Evolutionary conservation across 495 filamentous ascomycete genomes (phyloP).

Genomic region (Aspergillus saccharolyticus): DNA sequence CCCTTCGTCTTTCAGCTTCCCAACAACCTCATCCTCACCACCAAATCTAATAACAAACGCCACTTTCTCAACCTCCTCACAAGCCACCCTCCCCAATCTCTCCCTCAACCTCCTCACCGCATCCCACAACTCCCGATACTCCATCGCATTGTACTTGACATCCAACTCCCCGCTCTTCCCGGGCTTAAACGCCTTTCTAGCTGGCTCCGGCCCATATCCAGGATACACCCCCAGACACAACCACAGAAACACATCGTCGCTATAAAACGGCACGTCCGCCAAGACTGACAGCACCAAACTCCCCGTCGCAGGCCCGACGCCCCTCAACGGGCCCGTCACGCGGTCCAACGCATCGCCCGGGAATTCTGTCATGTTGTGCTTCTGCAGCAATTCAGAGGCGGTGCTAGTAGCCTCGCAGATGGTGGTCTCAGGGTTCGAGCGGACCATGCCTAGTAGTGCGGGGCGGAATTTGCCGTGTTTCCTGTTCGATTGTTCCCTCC

Average conservation of each 20-base stretch:
- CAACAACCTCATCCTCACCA: conserved; percentile 22
- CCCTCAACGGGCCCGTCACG: conserved; percentile 50
- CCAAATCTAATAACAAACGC: conserved; percentile 53
- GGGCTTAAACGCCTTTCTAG: conserved; percentile 28
- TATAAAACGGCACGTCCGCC: conserved; percentile 64
- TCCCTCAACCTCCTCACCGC: conserved; percentile 39
- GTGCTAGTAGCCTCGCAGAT: conserved; percentile 42
- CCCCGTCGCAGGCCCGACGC: conserved; percentile 69
- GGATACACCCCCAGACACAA: conserved; percentile 37
- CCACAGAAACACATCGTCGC: conserved; percentile 71
- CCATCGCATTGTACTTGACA: conserved; percentile 61
- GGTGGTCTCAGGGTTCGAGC: conserved; percentile 47
- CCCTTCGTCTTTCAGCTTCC: not conserved
- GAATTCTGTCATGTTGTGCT: conserved; percentile 22
- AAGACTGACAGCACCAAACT: conserved; percentile 60
- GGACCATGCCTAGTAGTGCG: conserved; percentile 58
- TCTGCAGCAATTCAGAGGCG: conserved; percentile 35
- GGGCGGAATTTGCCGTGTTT: conserved; percentile 69
- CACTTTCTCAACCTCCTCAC: conserved; percentile 61
- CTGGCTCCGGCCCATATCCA: not conserved
- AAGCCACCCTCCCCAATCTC: conserved; percentile 40
- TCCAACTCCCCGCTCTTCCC: conserved; percentile 38
- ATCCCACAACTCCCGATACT: conserved; percentile 53
- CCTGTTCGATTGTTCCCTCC: conserved; percentile 20
- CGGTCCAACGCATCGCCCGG: conserved; percentile 39